phyloP scores from a whole-genome alignment of 2,329 filamentous ascomycete genomes.

The Aspergillus neotritici region DNA sequence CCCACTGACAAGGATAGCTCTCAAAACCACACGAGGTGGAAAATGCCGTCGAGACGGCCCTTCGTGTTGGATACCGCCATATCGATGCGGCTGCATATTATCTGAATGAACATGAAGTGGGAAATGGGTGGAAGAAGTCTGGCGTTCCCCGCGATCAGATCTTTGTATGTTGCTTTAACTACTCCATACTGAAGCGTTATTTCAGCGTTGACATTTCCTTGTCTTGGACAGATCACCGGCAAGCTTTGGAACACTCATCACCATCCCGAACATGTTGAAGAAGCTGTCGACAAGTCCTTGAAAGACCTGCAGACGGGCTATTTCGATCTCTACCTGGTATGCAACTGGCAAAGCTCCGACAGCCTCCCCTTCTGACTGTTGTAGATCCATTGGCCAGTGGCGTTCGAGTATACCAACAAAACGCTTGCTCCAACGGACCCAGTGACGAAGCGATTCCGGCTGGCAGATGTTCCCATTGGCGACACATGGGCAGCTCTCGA shows the following conservation, averaged over 20 bases:
- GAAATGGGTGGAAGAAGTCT: conserved; percentile 29
- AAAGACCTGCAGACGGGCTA: conserved; percentile 49
- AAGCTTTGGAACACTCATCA: conserved; percentile 57
- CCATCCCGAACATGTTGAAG: conserved; percentile 45
- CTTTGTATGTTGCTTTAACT: conserved; percentile 22
- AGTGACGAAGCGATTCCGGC: conserved; percentile 21
- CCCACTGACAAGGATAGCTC: conserved; percentile 17
- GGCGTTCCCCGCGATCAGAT: conserved; percentile 28
- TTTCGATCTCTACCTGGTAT: conserved; percentile 48
- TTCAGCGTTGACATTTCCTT: conserved; percentile 9
- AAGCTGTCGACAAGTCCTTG: conserved; percentile 46
- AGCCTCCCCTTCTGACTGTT: conserved; percentile 1
- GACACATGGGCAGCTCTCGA: conserved; percentile 36
- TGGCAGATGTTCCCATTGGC: conserved; percentile 22
- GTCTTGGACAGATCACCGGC: conserved; percentile 43
- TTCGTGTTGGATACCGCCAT: conserved; percentile 33
- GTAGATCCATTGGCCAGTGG: conserved; percentile 33
- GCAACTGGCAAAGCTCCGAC: conserved; percentile 23
- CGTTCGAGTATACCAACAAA: conserved; percentile 25
- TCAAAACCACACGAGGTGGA: conserved; percentile 42
- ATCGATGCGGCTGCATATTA: conserved; percentile 44
- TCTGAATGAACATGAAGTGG: conserved; percentile 29
- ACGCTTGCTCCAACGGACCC: conserved; percentile 24
- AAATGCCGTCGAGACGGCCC: conserved; percentile 44
- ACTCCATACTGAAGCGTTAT: not conserved